Conservation (phyloP, 1,284 basidiomycete species). For the Rugosomyces carneus region DNA sequence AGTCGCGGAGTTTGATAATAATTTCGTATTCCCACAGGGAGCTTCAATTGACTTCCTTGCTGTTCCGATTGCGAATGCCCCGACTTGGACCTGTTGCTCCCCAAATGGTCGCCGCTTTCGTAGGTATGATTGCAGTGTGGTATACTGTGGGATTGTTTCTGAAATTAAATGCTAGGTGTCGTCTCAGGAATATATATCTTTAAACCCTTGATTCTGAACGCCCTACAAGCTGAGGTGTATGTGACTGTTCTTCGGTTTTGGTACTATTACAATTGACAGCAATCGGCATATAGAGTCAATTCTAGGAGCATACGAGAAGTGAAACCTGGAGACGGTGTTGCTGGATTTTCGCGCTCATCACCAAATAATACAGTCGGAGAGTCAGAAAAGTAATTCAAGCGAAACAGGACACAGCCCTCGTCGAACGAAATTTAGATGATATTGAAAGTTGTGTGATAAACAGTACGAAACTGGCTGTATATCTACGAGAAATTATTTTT, state of each 20-base stretch:
- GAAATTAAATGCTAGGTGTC: constrained; percentile 37
- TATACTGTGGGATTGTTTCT: not conserved
- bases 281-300: constrained; percentile 8
- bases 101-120: constrained; percentile 30
- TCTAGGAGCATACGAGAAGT: not conserved
- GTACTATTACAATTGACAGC: constrained; percentile 5
- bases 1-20: constrained; percentile 9
- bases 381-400: constrained; percentile 1
- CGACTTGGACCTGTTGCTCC: constrained; percentile 29
- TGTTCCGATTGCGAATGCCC: constrained; percentile 16
- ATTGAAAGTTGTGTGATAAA: not conserved
- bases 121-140: constrained; percentile 23
- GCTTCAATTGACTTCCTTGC: not conserved
- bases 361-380: constrained; percentile 5
- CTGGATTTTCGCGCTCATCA: constrained; percentile 3
- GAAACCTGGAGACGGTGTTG: constrained; percentile 3
- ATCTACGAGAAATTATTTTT: constrained; percentile 9
- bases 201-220: constrained; percentile 33
- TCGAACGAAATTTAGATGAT: not conserved
- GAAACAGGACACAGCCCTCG: not conserved
- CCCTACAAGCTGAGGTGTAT: constrained; percentile 14
- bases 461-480: not conserved
- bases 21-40: not conserved
- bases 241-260: constrained; percentile 6
- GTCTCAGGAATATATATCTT: constrained; percentile 61